phyloP scores from a whole-genome alignment of 495 filamentous ascomycete genomes.

The Aspergillus sparsus region DNA sequence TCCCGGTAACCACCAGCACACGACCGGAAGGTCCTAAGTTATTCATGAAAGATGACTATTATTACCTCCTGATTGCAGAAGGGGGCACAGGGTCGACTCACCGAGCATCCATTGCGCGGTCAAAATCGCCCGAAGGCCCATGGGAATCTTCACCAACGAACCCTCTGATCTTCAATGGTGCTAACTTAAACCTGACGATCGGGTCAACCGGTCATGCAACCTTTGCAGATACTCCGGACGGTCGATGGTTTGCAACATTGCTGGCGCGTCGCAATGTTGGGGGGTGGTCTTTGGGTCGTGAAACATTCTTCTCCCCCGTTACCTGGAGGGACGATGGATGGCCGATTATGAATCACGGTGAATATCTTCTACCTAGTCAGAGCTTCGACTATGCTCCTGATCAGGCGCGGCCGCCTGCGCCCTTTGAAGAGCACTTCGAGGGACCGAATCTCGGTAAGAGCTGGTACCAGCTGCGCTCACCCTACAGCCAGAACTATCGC shows the following conservation, averaged over 20 bases:
- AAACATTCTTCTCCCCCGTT: not conserved
- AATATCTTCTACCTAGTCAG: not conserved
- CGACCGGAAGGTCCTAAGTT: not conserved
- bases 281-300: not conserved
- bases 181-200: not conserved
- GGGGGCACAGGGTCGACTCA: not conserved
- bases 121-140: not conserved
- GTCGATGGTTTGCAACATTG: not conserved
- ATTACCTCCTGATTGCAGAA: conserved; percentile 1
- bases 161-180: conserved; percentile 3
- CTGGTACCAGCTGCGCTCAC: conserved; percentile 5
- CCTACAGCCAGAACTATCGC: not conserved
- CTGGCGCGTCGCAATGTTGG: conserved; percentile 2
- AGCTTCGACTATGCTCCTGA: not conserved
- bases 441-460: not conserved
- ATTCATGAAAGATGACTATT: not conserved
- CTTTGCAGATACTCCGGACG: not conserved
- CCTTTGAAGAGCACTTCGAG: not conserved
- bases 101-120: not conserved
- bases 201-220: conserved; percentile 3
- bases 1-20: not conserved
- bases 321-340: conserved; percentile 5
- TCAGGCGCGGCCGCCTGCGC: not conserved
- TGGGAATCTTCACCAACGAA: not conserved
- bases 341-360: not conserved